Base-by-base conservation (phyloP, 495 filamentous ascomycete species). In the Sporormia fimetaria region DNA sequence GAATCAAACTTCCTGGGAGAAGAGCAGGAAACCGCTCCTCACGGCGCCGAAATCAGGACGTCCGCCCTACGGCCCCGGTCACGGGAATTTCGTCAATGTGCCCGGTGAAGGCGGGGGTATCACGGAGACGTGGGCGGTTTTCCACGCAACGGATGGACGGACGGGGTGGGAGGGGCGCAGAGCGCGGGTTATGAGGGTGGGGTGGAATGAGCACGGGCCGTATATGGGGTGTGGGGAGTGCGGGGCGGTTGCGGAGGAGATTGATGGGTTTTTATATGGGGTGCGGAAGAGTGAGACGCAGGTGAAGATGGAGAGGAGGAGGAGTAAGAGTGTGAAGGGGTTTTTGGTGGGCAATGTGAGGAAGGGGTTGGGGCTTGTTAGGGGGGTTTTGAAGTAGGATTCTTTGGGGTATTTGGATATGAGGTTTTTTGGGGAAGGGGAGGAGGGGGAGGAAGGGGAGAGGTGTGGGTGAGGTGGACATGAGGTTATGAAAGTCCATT, bases 61-160 rank as follows among this genome's bases (percentile, higher is more conserved):
- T n/a, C 37, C 42, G 10, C 57, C 57, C 7, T 59, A 54, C 34
- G 59, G 55, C 10, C 57, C 57, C n/a, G 59, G 59, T 4, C 59
- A 62, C 31, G 57, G 59, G 24, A 51, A 41, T 26, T 59, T 58
- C 33, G 29, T 62, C 9, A 24, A 37, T 28, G 40, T 51, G 4
- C 55, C 40, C 22, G 45, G 47, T 5, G 22, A 31, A 3, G 49
- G 15, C 3, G 44, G 43, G 10, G 14, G 15, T n/a, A n/a, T n/a
- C 4, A 24, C n/a, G 23, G 52, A 60, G 36, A 44, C 51, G 20
- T 40, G 57, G 31, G 46, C 41, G 6, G 40, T 62, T 3, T 62
- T 58, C 37, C 59, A 62, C 44, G 59, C 52, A 4, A 62, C 59
- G 26, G 59, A 62, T 44, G 27, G 25, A 14, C 40, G 39, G 28